phyloP scores from a whole-genome alignment of 306 rosid genomes.

The Sindora glabra region DNA sequence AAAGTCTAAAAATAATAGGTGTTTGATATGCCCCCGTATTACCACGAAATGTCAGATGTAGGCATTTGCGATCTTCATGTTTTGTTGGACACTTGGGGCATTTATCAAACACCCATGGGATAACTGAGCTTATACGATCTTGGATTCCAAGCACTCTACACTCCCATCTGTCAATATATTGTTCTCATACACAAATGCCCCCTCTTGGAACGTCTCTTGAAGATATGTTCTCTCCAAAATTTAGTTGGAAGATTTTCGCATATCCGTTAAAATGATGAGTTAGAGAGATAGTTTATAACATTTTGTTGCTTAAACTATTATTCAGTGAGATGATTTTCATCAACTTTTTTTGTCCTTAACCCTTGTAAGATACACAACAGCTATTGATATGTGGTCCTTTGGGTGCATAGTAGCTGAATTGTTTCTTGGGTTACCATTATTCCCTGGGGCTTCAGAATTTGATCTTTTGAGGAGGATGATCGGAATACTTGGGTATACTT shows the following conservation, averaged over 20 bases:
- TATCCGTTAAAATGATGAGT: background rate
- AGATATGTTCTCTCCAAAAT: background rate
- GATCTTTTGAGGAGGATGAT: slow-evolving; percentile 92
- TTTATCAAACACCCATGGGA: background rate
- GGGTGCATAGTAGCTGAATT: slow-evolving; percentile 99
- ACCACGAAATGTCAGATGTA: background rate
- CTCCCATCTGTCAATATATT: background rate
- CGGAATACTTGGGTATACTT: slow-evolving; percentile 85
- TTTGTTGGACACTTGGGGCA: background rate
- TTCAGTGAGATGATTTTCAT: slow-evolving; percentile 9
- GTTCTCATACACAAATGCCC: background rate
- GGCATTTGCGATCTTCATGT: background rate
- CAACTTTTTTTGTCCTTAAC: slow-evolving; percentile 38
- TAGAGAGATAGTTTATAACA: background rate
- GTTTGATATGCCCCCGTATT: background rate
- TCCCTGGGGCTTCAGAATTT: slow-evolving; percentile 98
- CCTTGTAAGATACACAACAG: slow-evolving; percentile 72
- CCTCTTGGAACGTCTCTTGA: background rate
- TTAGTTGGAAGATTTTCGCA: background rate
- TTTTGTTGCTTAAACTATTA: background rate
- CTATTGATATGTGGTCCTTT: slow-evolving; percentile 99
- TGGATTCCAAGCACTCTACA: slow-evolving; percentile 2
- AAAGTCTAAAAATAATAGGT: background rate
- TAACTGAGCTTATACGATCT: background rate
- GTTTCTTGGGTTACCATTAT: slow-evolving; percentile 92